Evolutionary conservation across 2,329 filamentous ascomycete genomes (phyloP), one percentile per base, ranked within the genome.

Genomic region (Paecilomyces formosus): DNA sequence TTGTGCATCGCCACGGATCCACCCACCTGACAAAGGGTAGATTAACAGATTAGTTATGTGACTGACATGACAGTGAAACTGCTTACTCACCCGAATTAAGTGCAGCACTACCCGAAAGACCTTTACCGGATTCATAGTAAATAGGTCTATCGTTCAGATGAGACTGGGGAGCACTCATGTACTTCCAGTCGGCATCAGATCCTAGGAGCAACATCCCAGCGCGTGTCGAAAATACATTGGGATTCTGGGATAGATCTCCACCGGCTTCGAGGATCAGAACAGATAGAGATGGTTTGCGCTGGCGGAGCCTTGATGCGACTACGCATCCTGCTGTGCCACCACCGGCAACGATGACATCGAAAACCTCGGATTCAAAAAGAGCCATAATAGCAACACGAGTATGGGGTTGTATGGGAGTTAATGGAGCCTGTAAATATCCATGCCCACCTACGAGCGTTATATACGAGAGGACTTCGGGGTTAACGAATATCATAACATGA

Each of bases 181-280:
- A 52, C 9, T 22, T 22, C 49, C 49, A 52, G 24, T 52, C 49
- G 21, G 24, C 21, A 22, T 52, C 49, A 22, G 49, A 52, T 3
- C 49, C 49, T 8, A 52, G 13, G 49, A 52, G 49, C 7, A 26
- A 52, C 18, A 52, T 22, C 4, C 18, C 21, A 11, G 21, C 49
- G 6, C 9, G 49, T 22, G 72, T 13, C 11, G 55, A 54, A 33
- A 18, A 26, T 24, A 28, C 28, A 3, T 54, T 6, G 31, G 56
- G 56, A 18, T 57, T 49, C 52, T 55, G 52, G 21, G 50, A 35
- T 7, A 51, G 26, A 22, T 57, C 51, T 18, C 24, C 15, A 21
- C 56, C 56, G 31, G 56, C 56, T 39, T 57, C 56, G 56, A 57
- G 50, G 26, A 57, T 49, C 18, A 55, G 49, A 1, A 57, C 50